These are phyloP conservation scores for Cadophora sp. DNA, from an alignment of 2,329 filamentous ascomycete genomes.

Conservation along the genomic window DNA sequence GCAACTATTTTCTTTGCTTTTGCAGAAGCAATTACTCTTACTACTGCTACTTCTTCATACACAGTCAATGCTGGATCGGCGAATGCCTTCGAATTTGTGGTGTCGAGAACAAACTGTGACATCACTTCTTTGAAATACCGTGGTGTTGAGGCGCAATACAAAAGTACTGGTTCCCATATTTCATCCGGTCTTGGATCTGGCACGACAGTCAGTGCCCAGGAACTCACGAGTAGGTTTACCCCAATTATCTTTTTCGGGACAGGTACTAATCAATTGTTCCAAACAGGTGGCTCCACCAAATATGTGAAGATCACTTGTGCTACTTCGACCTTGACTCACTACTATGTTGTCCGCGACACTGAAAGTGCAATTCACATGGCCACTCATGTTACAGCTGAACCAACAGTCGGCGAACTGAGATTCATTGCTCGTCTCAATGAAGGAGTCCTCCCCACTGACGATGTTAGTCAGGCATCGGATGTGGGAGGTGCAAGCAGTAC, in stretches of 20 bases:
- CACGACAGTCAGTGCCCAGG: conserved; percentile 54
- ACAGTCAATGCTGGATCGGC: conserved; percentile 56
- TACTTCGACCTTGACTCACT: conserved; percentile 67
- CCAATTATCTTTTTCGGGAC: background rate
- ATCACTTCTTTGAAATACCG: conserved; percentile 68
- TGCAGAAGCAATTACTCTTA: conserved; percentile 52
- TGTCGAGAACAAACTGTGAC: conserved; percentile 63
- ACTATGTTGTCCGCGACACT: conserved; percentile 66
- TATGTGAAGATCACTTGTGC: conserved; percentile 69
- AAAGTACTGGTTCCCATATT: conserved; percentile 60
- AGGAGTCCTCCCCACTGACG: conserved; percentile 56
- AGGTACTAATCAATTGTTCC: background rate
- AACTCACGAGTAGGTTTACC: conserved; percentile 27
- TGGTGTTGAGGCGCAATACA: conserved; percentile 64
- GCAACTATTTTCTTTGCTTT: conserved; percentile 38
- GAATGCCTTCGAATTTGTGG: conserved; percentile 58
- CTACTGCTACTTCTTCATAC: conserved; percentile 50
- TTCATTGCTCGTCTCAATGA: conserved; percentile 67
- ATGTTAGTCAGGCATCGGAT: conserved; percentile 61
- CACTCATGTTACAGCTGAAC: conserved; percentile 66
- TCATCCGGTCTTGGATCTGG: conserved; percentile 63
- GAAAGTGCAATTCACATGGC: conserved; percentile 62
- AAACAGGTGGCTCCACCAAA: conserved; percentile 23
- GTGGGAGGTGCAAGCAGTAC: conserved; percentile 56
- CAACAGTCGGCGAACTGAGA: conserved; percentile 64